Evolutionary conservation across 371 early-diverging fungal genomes (phyloP).

Genomic region (Mortierella sp.): DNA sequence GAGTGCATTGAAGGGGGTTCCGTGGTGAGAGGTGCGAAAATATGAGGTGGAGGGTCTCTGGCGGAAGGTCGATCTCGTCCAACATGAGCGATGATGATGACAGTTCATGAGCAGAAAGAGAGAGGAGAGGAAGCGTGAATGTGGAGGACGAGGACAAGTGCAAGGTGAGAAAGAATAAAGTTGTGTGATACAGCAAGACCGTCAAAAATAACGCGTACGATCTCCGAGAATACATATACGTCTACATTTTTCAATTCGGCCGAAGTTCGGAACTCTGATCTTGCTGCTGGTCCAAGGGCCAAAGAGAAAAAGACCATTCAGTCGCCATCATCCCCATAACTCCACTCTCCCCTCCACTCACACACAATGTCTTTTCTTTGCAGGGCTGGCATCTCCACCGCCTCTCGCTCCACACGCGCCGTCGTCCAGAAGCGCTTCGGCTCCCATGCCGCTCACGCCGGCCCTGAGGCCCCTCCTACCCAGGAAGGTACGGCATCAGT

Average conservation of each 20-base stretch:
- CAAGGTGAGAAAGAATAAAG: not conserved
- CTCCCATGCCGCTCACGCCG: constrained; percentile 49
- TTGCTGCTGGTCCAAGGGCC: not conserved
- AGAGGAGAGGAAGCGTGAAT: not conserved
- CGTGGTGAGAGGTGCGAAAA: not conserved
- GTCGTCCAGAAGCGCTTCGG: constrained; percentile 58
- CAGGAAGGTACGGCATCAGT: constrained; percentile 37
- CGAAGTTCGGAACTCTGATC: not conserved
- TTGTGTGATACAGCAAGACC: not conserved
- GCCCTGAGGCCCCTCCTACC: constrained; percentile 56
- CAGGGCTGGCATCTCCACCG: constrained; percentile 44
- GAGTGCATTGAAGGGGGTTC: not conserved
- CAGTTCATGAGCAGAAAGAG: not conserved
- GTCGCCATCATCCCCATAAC: not conserved
- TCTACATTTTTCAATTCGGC: not conserved
- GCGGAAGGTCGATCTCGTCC: not conserved
- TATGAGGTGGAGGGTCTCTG: constrained; percentile 5
- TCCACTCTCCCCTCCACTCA: not conserved
- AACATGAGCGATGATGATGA: not conserved
- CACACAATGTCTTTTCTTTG: constrained; percentile 40
- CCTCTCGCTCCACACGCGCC: constrained; percentile 52
- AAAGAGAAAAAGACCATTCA: not conserved
- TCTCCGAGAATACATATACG: not conserved
- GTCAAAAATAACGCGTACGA: not conserved
- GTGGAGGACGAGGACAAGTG: not conserved